Base-by-base conservation (phyloP, 2,329 filamentous ascomycete species). In the Botrytis pseudocinerea region DNA sequence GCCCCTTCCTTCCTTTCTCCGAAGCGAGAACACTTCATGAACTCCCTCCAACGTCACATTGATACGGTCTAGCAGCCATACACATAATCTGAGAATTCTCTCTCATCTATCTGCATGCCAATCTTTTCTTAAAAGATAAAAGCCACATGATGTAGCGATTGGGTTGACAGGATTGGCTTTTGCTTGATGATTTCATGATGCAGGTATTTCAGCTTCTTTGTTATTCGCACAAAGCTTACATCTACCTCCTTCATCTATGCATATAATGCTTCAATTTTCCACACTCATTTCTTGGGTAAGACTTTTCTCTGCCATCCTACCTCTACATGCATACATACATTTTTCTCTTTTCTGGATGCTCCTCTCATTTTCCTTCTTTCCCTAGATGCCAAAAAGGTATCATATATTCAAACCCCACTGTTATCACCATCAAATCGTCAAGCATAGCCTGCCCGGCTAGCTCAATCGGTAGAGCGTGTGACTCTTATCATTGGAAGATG, bases 381-480 rank as follows among this genome's bases (percentile, higher is more conserved):
- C 25, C 4, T 12, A 5, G 5, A 14, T 2, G 1, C 2, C 5
- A 0, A 14, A n/a, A 51, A 14, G 10, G 2, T 2, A 2, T 0
- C 5, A 14, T 51, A n/a, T 51, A n/a, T 14, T n/a, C 2, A 28
- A 22, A 28, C 2, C 3, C 2, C 12, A 0, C 0, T 0, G 0
- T 0, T 2, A 0, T 16, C 2, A 1, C 0, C 5, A 28, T 54
- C 63, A 66, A 66, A 20, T 32, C 7, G n/a, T 38, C 63, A 65
- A 65, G 63, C 60, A 59, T 65, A 72, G 70, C 65, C 54, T 42
- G 75, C 77, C 77, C 75, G 76, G 77, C 73, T 78, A 79, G 78
- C 78, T 79, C 78, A 79, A 78, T 78, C 77, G 78, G 78, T 79
- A 79, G 78, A 79, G 78, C 78, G 78, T 79, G 77, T 77, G 78